Percentiles rank a stretch among this genome's conserved stretches.
phyloP scores from a whole-genome alignment of 2,329 filamentous ascomycete genomes.

The Hymenoscyphus albidus region DNA sequence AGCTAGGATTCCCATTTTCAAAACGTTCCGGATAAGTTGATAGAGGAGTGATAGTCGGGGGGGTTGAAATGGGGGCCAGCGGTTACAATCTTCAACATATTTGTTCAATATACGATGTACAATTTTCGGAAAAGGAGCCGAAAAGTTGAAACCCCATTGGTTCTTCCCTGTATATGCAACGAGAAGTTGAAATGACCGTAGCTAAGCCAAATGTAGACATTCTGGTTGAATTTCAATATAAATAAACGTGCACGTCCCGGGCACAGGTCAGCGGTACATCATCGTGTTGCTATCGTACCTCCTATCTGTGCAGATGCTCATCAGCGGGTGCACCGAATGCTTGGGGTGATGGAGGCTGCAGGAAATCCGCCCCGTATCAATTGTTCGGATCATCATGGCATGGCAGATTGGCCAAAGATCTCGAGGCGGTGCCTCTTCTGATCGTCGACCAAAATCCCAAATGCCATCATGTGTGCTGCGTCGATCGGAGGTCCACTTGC shows the following conservation, averaged over 20 bases:
- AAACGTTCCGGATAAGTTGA: background rate
- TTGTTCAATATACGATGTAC: background rate
- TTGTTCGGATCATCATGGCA: too few species aligned
- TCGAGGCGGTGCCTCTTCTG: background rate
- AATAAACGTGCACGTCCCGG: background rate
- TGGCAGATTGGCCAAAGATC: background rate
- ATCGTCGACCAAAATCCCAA: background rate
- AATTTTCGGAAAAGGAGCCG: background rate
- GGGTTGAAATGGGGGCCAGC: background rate
- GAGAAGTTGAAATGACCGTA: background rate
- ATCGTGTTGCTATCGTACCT: background rate
- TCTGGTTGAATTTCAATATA: background rate
- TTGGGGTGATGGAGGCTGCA: slow-evolving; percentile 1
- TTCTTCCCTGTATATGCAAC: background rate
- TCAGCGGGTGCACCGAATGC: background rate
- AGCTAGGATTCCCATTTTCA: background rate
- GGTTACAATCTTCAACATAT: background rate
- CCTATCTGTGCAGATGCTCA: background rate
- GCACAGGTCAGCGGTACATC: slow-evolving; percentile 2
- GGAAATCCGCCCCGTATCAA: background rate
- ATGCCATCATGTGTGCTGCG: background rate
- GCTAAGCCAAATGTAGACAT: background rate
- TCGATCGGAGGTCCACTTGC: background rate
- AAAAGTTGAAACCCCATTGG: background rate
- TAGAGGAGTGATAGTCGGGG: background rate